A percentile compares a stretch with the other conserved stretches of the same genome.
Evolutionary conservation across 1,284 basidiomycete genomes (phyloP).

Genomic region (Bjerkandera adusta): DNA sequence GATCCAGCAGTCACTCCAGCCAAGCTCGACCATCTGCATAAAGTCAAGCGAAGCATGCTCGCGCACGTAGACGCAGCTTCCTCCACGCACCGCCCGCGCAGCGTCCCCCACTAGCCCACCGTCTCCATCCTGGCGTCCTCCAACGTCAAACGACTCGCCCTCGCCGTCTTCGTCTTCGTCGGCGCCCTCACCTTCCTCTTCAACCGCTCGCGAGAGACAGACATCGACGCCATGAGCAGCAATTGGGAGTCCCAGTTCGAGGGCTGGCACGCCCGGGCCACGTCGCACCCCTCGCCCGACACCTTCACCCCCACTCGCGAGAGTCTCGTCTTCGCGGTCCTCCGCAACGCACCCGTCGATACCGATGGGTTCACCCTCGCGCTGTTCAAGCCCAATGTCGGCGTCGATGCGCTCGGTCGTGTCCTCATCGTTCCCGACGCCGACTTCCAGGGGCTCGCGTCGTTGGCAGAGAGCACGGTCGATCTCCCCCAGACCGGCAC

Average conservation of each 20-base stretch:
- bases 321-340: conserved; percentile 35
- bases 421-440: conserved; percentile 26
- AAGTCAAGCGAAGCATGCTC: too few relatives aligned
- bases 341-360: conserved; percentile 38
- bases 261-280: conserved; percentile 36
- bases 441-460: conserved; percentile 35
- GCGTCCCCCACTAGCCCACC: too few relatives aligned
- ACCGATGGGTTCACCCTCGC: conserved; percentile 43
- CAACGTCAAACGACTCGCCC: background rate
- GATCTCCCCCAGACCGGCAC: conserved; percentile 30
- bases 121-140: background rate
- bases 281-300: conserved; percentile 30
- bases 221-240: background rate
- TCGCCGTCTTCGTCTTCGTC: background rate
- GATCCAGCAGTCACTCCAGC: background rate
- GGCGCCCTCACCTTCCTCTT: background rate
- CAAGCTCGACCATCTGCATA: background rate
- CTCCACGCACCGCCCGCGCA: too few relatives aligned
- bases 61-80: too few relatives aligned
- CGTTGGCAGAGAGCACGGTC: conserved; percentile 29
- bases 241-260: conserved; percentile 6
- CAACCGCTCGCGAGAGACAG: background rate
- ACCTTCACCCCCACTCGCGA: conserved; percentile 34
- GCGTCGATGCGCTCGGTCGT: conserved; percentile 39
- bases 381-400: conserved; percentile 38